These are phyloP conservation scores for Tephrocybe sp. DNA, from an alignment of 768 basidiomycete genomes.

Conservation along the genomic window DNA sequence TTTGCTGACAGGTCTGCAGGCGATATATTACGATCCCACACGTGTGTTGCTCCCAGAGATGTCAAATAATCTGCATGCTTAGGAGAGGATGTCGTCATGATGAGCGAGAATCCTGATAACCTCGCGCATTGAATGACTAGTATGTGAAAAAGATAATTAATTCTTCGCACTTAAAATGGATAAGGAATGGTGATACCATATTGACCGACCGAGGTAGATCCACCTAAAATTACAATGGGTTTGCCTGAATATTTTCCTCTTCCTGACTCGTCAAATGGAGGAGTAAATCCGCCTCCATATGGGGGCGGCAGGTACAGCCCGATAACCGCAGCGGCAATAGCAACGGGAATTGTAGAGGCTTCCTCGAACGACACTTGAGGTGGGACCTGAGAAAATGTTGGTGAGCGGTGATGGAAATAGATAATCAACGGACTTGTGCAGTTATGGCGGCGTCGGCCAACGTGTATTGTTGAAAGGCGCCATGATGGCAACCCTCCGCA, in stretches of 20 bases:
- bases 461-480: conserved; percentile 27
- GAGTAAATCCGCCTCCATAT: conserved; percentile 22
- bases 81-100: conserved; percentile 31
- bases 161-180: not conserved
- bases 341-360: conserved; percentile 33
- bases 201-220: conserved; percentile 36
- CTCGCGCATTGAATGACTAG: conserved; percentile 30
- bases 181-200: conserved; percentile 19
- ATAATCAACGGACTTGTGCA: conserved; percentile 13
- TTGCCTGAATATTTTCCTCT: conserved; percentile 27
- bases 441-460: conserved; percentile 17
- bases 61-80: conserved; percentile 25
- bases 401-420: conserved; percentile 24
- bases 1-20: not conserved
- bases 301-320: conserved; percentile 31
- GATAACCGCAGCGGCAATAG: conserved; percentile 25
- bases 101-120: conserved; percentile 35
- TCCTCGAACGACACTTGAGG: conserved; percentile 29
- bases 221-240: conserved; percentile 35
- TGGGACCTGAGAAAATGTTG: conserved; percentile 23
- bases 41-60: conserved; percentile 34
- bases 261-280: conserved; percentile 33
- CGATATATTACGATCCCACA: conserved; percentile 24
- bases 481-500: too few relatives aligned
- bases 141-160: not conserved